A percentile compares a stretch with the other conserved stretches of the same genome.
Conservation (phyloP, 805 yeast species). For the Saccharomycopsis fermentans region DNA sequence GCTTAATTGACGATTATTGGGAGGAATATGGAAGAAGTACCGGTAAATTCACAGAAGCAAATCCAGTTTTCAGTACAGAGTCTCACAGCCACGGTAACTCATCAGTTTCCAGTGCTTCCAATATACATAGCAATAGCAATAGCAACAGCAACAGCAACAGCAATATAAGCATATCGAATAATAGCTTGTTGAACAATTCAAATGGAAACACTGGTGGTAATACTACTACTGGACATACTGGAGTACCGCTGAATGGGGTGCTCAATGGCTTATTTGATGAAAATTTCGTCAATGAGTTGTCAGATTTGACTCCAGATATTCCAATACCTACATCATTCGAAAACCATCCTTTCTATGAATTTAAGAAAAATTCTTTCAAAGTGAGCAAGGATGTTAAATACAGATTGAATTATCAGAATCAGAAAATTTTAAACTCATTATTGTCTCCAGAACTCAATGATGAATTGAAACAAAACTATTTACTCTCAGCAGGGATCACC, state of each 20-base stretch:
- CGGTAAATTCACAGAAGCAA: conserved; percentile 33
- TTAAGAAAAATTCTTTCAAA: conserved; percentile 2
- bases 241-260: background rate
- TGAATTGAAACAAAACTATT: conserved; percentile 16
- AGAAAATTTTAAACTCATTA: conserved; percentile 5
- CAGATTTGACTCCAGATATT: background rate
- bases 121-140: background rate
- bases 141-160: background rate
- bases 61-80: conserved; percentile 30
- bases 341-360: conserved; percentile 6
- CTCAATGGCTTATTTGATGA: background rate
- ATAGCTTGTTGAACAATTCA: background rate
- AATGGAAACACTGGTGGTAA: background rate
- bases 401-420: conserved; percentile 11
- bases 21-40: conserved; percentile 34
- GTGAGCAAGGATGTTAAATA: background rate
- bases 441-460: conserved; percentile 10
- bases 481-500: conserved; percentile 15
- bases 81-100: background rate
- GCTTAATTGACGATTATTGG: conserved; percentile 50
- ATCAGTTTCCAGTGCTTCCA: background rate
- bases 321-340: conserved; percentile 10
- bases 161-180: background rate
- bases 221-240: background rate
- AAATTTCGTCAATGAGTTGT: background rate